Evolutionary conservation across 2,329 filamentous ascomycete genomes (phyloP).

Genomic region (Talaromyces sp.): DNA sequence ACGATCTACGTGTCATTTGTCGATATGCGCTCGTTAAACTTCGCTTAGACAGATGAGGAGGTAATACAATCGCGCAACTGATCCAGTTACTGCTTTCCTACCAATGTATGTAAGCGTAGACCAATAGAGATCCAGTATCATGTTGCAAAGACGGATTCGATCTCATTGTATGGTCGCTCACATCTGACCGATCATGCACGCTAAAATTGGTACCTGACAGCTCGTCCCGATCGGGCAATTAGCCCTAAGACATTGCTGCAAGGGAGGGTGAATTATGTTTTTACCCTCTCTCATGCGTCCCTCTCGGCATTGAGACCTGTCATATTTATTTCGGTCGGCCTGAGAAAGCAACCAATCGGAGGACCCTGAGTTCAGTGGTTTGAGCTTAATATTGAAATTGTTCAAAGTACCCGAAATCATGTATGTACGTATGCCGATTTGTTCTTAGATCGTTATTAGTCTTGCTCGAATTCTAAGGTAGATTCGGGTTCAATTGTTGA

Average conservation of each 20-base stretch:
- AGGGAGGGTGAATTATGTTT: background rate
- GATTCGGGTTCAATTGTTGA: too few species aligned
- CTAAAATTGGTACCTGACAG: constrained; percentile 10
- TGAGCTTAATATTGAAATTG: background rate
- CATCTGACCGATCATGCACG: constrained; percentile 4
- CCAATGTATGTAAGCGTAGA: background rate
- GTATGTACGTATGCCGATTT: background rate
- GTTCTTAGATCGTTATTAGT: background rate
- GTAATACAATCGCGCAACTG: background rate
- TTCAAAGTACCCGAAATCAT: background rate
- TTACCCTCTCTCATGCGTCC: background rate
- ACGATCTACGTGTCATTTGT: background rate
- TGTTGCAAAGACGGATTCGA: background rate
- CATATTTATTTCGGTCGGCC: background rate
- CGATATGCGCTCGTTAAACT: too few species aligned
- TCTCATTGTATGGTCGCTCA: background rate
- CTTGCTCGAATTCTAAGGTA: background rate
- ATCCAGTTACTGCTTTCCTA: background rate
- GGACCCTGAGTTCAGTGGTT: too few species aligned
- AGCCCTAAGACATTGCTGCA: constrained; percentile 13
- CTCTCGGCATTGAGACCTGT: background rate
- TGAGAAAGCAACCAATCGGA: background rate
- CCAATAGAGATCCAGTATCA: background rate
- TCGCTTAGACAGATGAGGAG: background rate
- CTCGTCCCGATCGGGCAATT: constrained; percentile 1